These are phyloP conservation scores for Skeletonema marinoi DNA, from an alignment of 108 stramenopile genomes.

Conservation along the genomic window DNA sequence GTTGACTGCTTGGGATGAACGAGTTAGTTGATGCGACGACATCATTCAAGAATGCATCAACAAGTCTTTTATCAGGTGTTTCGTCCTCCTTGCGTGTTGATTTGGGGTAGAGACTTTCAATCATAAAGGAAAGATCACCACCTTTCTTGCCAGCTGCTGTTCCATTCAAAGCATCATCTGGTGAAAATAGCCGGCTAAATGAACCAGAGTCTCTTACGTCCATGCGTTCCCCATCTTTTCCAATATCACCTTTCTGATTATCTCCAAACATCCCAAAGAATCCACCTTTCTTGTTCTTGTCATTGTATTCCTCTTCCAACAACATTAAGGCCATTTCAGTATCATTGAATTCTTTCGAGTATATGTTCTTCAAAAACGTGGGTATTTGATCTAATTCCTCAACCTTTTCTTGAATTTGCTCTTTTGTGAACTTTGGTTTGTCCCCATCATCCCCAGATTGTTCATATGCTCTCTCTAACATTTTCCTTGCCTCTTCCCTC, in stretches of 20 bases:
- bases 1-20: constrained; percentile 53
- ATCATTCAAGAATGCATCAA: constrained; percentile 54
- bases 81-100: constrained; percentile 68
- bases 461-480: constrained; percentile 28
- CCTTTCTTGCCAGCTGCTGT: constrained; percentile 2
- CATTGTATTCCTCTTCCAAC: constrained; percentile 61
- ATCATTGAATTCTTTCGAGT: constrained; percentile 46
- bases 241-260: constrained; percentile 13
- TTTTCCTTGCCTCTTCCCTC: constrained; percentile 28
- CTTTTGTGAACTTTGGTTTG: constrained; percentile 51
- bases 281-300: constrained; percentile 17
- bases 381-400: constrained; percentile 35
- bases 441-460: constrained; percentile 12
- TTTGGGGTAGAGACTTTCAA: constrained; percentile 63
- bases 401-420: constrained; percentile 54
- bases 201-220: constrained; percentile 20
- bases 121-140: constrained; percentile 34
- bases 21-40: constrained; percentile 59
- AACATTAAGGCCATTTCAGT: constrained; percentile 57
- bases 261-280: constrained; percentile 36
- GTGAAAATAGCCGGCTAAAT: constrained; percentile 32
- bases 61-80: constrained; percentile 52
- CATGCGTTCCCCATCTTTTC: constrained; percentile 29
- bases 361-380: constrained; percentile 39
- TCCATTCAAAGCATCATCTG: constrained; percentile 23